Evolutionary conservation across 176 grass and related monocot genomes (phyloP), one percentile per base, ranked within the genome.

Genomic region (Carex scoparia): DNA sequence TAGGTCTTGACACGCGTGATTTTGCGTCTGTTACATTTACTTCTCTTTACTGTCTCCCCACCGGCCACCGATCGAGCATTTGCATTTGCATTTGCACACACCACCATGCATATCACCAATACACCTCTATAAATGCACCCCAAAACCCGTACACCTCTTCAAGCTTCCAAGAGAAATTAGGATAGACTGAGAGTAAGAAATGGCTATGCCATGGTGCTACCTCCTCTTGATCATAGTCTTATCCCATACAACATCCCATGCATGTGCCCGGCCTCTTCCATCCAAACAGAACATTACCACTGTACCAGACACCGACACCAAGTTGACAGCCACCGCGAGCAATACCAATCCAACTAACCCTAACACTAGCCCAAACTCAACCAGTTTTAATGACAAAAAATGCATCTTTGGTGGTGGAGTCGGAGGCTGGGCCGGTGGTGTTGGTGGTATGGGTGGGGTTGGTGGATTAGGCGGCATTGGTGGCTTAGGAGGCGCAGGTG

Each of bases 401-500:
- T 40, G 38, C 4, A 51, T 49, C 48, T 63, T 33, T 66, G 81
- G 79, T 46, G 79, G 81, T 46, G 79, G 81, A 83, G 63, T 83
- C 18, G 81, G 81, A 37, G 62, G 81, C 35, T 83, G 42, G 81
- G 81, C 60, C 12, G 81, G 81, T 66, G 80, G 80, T 1, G 44
- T 83, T 51, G 80, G 80, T 53, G 81, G 60, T 16, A 54, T 83
- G 31, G 80, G 61, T 4, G 80, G 80, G 14, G 60, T 83, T 6
- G 62, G 42, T 7, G 80, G 80, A 12, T 15, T 83, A 18, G 80
- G 80, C 1, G 80, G 81, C 3, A 1, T 69, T 2, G 63, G 80
- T 9, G 80, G 80, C 2, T n/a, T 83, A 44, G 80, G 80, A 31
- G 70, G 70, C 1, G 13, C 48, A 8, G 76, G 76, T 8, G 76